Conservation (phyloP, 78 protist species). For the Cavenderia fasciculata region DNA sequence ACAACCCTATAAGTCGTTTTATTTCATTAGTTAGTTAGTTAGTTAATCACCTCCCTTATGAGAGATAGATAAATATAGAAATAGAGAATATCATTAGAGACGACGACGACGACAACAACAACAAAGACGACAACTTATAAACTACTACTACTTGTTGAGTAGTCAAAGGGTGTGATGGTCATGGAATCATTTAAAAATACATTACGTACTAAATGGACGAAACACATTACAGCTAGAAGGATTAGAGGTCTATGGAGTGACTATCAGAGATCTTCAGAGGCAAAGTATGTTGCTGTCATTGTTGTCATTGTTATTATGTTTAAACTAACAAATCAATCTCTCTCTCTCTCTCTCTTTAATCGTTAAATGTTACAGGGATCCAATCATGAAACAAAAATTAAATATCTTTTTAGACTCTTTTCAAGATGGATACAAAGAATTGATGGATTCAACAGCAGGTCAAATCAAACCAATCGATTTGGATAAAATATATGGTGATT, state of each 20-base stretch:
- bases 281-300: constrained; percentile 18
- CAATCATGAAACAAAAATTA: constrained; percentile 21
- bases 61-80: no score
- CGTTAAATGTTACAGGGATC: no score
- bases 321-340: background rate
- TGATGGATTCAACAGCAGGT: constrained; percentile 66
- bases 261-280: constrained; percentile 54
- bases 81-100: no score
- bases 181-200: constrained; percentile 75
- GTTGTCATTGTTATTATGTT: background rate
- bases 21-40: no score
- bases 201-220: constrained; percentile 35
- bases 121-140: no score
- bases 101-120: no score
- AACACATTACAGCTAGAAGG: constrained; percentile 56
- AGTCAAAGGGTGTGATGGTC: background rate
- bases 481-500: constrained; percentile 68
- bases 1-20: no score
- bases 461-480: constrained; percentile 62
- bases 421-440: constrained; percentile 65
- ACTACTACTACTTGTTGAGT: no score
- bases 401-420: constrained; percentile 69
- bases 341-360: background rate
- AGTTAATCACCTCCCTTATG: no score
- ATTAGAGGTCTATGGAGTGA: constrained; percentile 50